Evolutionary conservation across 257 asterid genomes (phyloP), one percentile per base, ranked within the genome.

Genomic region (Fraxinus pennsylvanica): DNA sequence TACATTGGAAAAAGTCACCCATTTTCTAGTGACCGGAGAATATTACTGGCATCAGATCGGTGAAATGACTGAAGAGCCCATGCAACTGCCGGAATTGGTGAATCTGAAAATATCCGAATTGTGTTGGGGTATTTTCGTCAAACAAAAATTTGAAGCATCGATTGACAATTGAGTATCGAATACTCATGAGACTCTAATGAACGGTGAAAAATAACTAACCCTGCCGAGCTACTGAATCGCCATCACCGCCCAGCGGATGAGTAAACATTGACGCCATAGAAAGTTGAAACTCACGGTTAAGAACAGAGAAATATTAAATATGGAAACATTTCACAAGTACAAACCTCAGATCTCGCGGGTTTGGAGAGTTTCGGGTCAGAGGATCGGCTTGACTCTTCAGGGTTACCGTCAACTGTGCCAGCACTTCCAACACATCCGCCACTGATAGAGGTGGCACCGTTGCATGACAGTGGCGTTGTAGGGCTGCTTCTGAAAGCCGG

Each of bases 381-480:
- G 22, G 77, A 85, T 43, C 66, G 82, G 76, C 82, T 83, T 32
- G 87, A 87, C 79, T 88, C 92, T 17, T 87, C 95, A 7, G 78
- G 76, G 6, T 83, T 85, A 57, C 74, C 88, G 50, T 82, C 85
- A 33, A 73, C 89, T 14, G 83, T 86, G 32, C 84, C 85, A 47
- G 79, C 83, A 59, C 85, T 86, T 27, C 85, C 85, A 47, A 79
- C 83, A 67, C 83, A 89, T 59, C 91, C 91, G 47, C 90, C 89
- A 81, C 92, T 87, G 84, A 74, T 65, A 69, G 93, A 87, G 71
- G 90, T 86, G 78, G 84, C 92, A 73, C 89, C 92, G 80, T 91
- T 85, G 85, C 91, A 91, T 5, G 96, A 87, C n/a, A 92, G 88
- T 67, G 96, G 97, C 15, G 96, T 92, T 30, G 91, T 89, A 1